Percentiles rank a stretch among this genome's conserved stretches.
Evolutionary conservation across 1,284 basidiomycete genomes (phyloP).

Genomic region (Rhizopogon parksii): DNA sequence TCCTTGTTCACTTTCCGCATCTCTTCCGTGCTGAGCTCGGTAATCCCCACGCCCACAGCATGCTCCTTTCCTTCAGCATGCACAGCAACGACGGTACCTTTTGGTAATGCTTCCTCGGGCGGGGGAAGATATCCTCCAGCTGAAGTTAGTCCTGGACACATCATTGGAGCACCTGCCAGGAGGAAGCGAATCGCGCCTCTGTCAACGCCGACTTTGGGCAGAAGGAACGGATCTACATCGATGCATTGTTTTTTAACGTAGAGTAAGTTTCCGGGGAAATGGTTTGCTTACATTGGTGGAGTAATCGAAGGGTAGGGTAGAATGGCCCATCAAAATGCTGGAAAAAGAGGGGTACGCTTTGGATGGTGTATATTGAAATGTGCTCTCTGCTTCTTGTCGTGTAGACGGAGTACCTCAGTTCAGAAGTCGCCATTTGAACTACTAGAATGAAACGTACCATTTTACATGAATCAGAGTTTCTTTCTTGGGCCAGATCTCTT

Average conservation of each 20-base stretch:
- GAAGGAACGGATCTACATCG: slow-evolving; percentile 76
- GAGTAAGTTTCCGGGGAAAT: slow-evolving; percentile 5
- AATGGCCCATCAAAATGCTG: slow-evolving; percentile 96
- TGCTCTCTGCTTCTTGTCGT: slow-evolving; percentile 77
- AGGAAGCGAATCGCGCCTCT: slow-evolving; percentile 97
- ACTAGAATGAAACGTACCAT: slow-evolving; percentile 56
- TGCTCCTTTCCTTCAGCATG: slow-evolving; percentile 96
- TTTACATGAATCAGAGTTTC: slow-evolving; percentile 89
- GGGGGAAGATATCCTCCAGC: slow-evolving; percentile 86
- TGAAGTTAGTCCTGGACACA: slow-evolving; percentile 95
- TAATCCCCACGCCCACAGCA: slow-evolving; percentile 82
- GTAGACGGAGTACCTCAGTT: slow-evolving; percentile 4
- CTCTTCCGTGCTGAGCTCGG: slow-evolving; percentile 81
- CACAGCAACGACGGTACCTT: slow-evolving; percentile 77
- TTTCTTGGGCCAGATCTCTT: slow-evolving; percentile 98
- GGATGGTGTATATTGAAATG: slow-evolving; percentile 85
- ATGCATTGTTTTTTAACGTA: slow-evolving; percentile 2
- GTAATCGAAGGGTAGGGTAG: slow-evolving; percentile 79
- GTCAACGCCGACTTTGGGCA: slow-evolving; percentile 88
- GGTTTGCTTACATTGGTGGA: slow-evolving; percentile 79
- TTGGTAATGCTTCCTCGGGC: slow-evolving; percentile 58
- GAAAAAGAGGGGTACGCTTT: slow-evolving; percentile 87
- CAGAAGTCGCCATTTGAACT: slow-evolving; percentile 2
- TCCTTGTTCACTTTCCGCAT: slow-evolving; percentile 88
- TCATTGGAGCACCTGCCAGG: slow-evolving; percentile 90